These are phyloP conservation scores for Russula ochroleuca DNA, from an alignment of 768 basidiomycete species.

Conservation along the genomic window DNA sequence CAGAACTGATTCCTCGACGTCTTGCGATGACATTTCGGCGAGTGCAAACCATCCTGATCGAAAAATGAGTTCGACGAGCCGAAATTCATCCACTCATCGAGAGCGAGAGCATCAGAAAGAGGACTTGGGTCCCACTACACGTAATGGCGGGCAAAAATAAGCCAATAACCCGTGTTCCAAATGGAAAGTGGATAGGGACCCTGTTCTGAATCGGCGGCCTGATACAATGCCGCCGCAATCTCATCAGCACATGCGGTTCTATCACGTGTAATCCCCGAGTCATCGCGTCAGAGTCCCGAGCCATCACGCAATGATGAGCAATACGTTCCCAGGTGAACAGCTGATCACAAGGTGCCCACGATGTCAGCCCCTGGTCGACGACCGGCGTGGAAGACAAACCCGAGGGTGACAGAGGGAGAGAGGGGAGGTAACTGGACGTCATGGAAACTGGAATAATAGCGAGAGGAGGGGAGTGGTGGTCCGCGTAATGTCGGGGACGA, in stretches of 20 bases:
- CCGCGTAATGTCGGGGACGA: background rate
- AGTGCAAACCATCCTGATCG: background rate
- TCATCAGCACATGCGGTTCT: background rate
- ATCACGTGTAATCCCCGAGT: constrained; percentile 24
- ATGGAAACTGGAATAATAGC: background rate
- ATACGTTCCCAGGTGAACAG: background rate
- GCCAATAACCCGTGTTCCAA: background rate
- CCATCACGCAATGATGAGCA: constrained; percentile 22
- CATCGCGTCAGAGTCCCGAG: constrained; percentile 25
- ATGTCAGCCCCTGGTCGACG: background rate
- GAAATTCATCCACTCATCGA: background rate
- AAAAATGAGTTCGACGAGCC: background rate
- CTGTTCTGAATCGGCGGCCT: background rate
- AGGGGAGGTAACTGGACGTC: background rate
- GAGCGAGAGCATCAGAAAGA: background rate
- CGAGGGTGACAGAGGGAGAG: background rate
- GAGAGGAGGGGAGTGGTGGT: background rate
- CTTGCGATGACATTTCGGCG: background rate
- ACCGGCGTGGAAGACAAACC: background rate
- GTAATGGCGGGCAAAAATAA: background rate
- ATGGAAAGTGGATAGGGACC: background rate
- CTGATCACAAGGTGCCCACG: background rate
- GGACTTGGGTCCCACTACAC: background rate
- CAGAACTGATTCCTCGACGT: background rate
- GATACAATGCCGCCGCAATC: constrained; percentile 5